Conservation (phyloP, 2,329 filamentous ascomycete genomes). For the Myriosclerotinia duriaeana region DNA sequence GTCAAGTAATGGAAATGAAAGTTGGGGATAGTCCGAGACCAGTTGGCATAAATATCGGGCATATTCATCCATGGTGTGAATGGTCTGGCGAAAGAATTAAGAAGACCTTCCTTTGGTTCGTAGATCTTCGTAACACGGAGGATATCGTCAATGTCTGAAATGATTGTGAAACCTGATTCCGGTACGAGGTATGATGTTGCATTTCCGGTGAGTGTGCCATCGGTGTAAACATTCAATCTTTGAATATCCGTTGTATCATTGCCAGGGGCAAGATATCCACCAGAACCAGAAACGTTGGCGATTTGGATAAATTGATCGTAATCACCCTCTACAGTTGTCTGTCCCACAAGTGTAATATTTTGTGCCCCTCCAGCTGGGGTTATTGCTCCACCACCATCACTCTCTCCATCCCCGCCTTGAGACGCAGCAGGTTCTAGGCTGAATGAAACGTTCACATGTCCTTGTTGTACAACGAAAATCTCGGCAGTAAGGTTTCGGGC, state of each 20-base stretch:
- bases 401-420: conserved; percentile 51
- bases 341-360: conserved; percentile 61
- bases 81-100: conserved; percentile 72
- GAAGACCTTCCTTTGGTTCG: conserved; percentile 67
- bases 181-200: conserved; percentile 76
- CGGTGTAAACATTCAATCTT: conserved; percentile 65
- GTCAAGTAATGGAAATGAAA: conserved; percentile 81
- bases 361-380: conserved; percentile 60
- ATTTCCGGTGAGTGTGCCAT: conserved; percentile 66
- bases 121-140: conserved; percentile 81
- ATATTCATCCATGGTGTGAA: conserved; percentile 76
- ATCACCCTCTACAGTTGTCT: conserved; percentile 67
- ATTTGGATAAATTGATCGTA: conserved; percentile 71
- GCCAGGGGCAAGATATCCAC: conserved; percentile 56
- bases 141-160: conserved; percentile 80
- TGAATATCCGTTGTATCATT: conserved; percentile 66
- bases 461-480: conserved; percentile 76
- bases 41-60: conserved; percentile 76
- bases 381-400: conserved; percentile 50
- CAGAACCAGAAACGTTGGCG: conserved; percentile 54
- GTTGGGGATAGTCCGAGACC: conserved; percentile 64
- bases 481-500: conserved; percentile 71
- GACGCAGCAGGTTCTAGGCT: conserved; percentile 58
- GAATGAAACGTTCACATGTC: conserved; percentile 61
- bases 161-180: conserved; percentile 64